These are phyloP conservation scores for Willaertia magna DNA, from an alignment of 208 protist species.

Conservation along the genomic window DNA sequence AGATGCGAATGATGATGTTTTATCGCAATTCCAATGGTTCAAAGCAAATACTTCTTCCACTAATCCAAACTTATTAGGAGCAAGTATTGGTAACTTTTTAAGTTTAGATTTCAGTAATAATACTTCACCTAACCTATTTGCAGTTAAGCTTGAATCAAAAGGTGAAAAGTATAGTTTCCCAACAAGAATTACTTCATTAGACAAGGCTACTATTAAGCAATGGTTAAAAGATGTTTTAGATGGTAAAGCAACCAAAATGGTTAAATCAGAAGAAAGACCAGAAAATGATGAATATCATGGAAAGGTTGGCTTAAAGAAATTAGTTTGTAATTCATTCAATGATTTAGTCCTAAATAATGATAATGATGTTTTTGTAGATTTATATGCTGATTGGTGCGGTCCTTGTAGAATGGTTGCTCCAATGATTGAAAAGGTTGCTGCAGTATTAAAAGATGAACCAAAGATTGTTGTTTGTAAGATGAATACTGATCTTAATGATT, in stretches of 20 bases:
- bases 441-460: neutral
- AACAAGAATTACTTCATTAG: neutral
- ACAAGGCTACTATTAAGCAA: neutral
- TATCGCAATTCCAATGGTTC: neutral
- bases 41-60: neutral
- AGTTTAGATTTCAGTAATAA: neutral
- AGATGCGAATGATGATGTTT: neutral
- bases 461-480: neutral
- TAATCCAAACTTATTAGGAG: neutral
- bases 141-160: neutral
- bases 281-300: neutral
- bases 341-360: neutral
- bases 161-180: neutral
- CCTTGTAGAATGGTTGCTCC: neutral
- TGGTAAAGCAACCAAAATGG: neutral
- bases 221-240: neutral
- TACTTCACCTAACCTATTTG: neutral
- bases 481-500: neutral
- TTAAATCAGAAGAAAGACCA: neutral
- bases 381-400: neutral
- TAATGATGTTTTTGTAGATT: neutral
- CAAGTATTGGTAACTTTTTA: neutral
- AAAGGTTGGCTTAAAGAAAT: neutral
- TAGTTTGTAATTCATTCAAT: neutral
- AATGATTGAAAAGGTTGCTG: neutral